These are phyloP conservation scores for Solanum boliviense DNA, from an alignment of 257 asterid species.

Conservation along the genomic window DNA sequence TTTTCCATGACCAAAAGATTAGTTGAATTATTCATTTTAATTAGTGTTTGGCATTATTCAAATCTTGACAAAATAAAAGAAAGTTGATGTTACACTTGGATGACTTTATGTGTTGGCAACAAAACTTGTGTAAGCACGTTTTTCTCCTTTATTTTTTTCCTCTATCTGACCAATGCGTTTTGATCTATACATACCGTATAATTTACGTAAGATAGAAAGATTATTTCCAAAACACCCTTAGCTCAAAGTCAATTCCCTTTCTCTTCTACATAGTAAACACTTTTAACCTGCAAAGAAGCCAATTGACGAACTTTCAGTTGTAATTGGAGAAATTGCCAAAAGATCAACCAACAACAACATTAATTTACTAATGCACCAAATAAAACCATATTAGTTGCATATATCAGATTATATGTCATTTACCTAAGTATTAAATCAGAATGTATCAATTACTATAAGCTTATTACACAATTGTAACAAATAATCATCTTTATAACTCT, in stretches of 20 bases:
- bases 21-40: background rate
- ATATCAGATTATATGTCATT: background rate
- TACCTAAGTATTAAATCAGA: background rate
- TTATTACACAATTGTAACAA: constrained; percentile 4
- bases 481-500: background rate
- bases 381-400: background rate
- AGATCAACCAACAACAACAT: too few relatives aligned
- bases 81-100: background rate
- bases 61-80: background rate
- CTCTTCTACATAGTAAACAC: background rate
- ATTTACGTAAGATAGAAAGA: too few relatives aligned
- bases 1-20: background rate
- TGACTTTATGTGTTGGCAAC: too few relatives aligned
- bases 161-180: background rate
- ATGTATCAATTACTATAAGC: background rate
- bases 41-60: background rate
- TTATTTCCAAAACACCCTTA: background rate
- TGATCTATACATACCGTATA: background rate
- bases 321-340: too few relatives aligned
- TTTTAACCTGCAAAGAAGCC: too few relatives aligned
- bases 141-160: background rate
- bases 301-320: too few relatives aligned
- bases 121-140: background rate
- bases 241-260: background rate
- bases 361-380: background rate